Evolutionary conservation across 306 rosid species (phyloP), one percentile per base, ranked within the genome.

Genomic region (Lagenaria siceraria): DNA sequence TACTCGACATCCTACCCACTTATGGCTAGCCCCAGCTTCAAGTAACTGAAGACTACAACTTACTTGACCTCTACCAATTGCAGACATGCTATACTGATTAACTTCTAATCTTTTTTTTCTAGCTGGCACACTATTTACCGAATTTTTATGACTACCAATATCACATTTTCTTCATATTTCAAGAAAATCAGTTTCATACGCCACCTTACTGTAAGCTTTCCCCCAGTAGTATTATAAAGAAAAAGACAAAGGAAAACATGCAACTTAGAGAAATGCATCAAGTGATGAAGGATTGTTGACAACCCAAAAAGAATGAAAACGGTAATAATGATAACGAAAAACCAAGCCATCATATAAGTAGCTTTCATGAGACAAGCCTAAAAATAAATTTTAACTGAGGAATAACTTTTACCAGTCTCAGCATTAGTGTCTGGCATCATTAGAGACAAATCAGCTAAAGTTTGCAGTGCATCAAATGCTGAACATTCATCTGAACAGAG

Each of bases 401-500:
- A 24, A 77, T 21, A 77, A 65, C 14, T 53, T 85, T 89, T 85
- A 92, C 99, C 97, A 15, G 79, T 70, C 55, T 89, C 88, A 55
- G 81, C 82, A 77, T 84, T 85, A 56, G 93, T 80, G 62, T 64
- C 84, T 17, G 97, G 97, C 96, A 95, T 88, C 97, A 92, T 87
- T 88, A 92, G 81, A 79, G 99, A 95, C 79, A 92, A 82, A 85
- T 89, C 93, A 76, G 99, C 97, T 86, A 95, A 81, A 55, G 97
- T 82, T 81, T 90, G 91, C 46, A 95, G 86, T 27, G 99, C 99
- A 88, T 89, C 97, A 74, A 94, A 89, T 63, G 91, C 88, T 35
- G 93, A 82, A 59, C 81, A 85, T 78, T 88, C 98, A 87, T 92
- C 96, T 94, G 85, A 82, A 82, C 24, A 63, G 49, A 82, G 68